A percentile compares a stretch with the other conserved stretches of the same genome.
Conservation (phyloP, 2,329 filamentous ascomycete genomes). For the Cercospora janseana region DNA sequence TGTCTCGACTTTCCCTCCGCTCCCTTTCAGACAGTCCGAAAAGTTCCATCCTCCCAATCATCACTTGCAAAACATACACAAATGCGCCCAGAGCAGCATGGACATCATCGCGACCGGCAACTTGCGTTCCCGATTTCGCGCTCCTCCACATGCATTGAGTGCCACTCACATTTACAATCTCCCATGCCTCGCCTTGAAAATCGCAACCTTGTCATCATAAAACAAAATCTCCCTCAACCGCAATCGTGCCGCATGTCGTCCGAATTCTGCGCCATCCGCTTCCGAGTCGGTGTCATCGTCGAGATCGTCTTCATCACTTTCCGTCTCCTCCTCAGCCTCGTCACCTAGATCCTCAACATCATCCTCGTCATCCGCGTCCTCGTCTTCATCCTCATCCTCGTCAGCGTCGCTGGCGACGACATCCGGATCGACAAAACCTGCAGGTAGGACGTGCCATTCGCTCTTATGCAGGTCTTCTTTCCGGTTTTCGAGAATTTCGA, state of each 20-base stretch:
- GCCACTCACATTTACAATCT: constrained; percentile 31
- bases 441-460: constrained; percentile 42
- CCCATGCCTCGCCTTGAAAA: constrained; percentile 74
- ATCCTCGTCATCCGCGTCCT: constrained; percentile 50
- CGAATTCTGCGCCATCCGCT: constrained; percentile 13
- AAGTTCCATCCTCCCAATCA: no score
- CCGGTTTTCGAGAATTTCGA: constrained; percentile 69
- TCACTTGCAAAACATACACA: no score
- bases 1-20: no score
- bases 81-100: no score
- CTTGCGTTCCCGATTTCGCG: no score
- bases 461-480: constrained; percentile 45
- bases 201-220: constrained; percentile 78
- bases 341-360: constrained; percentile 51
- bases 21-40: no score
- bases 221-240: constrained; percentile 75
- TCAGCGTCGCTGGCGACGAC: constrained; percentile 48
- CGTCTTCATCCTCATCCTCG: constrained; percentile 52
- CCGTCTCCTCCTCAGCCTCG: constrained; percentile 41
- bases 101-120: no score
- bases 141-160: not conserved
- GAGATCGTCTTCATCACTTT: constrained; percentile 35
- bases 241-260: constrained; percentile 45
- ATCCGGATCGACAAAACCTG: constrained; percentile 48
- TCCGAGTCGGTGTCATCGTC: constrained; percentile 20